phyloP scores from a whole-genome alignment of 441 rosid genomes.

The Rhodomyrtus psidioides region DNA sequence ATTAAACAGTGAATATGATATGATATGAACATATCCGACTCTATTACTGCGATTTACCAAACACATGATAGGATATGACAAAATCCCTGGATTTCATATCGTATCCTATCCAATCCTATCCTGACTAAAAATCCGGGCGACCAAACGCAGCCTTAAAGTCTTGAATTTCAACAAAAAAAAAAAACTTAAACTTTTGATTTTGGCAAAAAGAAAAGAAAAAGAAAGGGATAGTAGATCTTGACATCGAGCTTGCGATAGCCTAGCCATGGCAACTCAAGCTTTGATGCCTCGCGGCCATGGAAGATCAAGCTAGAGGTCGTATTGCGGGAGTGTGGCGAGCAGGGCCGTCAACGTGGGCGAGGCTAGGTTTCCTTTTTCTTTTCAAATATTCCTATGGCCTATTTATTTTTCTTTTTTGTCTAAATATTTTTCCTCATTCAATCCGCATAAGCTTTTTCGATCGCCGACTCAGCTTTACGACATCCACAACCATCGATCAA shows the following conservation, averaged over 20 bases:
- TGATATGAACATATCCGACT: too few relatives aligned
- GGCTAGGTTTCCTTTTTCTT: fast-evolving
- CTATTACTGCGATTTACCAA: too few relatives aligned
- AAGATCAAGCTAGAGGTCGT: fast-evolving
- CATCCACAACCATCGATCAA: fast-evolving
- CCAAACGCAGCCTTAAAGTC: too few relatives aligned
- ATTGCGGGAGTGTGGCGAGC: fast-evolving
- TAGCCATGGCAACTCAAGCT: neutral
- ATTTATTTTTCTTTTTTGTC: too few relatives aligned
- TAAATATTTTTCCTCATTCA: neutral
- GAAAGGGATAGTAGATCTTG: too few relatives aligned
- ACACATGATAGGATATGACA: too few relatives aligned
- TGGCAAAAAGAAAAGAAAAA: fast-evolving
- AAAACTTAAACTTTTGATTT: too few relatives aligned
- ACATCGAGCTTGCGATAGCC: neutral
- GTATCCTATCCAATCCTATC: too few relatives aligned
- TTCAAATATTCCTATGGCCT: neutral
- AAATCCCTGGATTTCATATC: too few relatives aligned
- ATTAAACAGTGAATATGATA: too few relatives aligned
- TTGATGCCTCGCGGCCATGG: fast-evolving
- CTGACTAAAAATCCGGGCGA: too few relatives aligned
- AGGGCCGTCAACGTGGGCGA: fast-evolving
- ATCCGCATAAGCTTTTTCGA: fast-evolving
- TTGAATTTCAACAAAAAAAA: fast-evolving
- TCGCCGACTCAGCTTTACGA: fast-evolving